Evolutionary conservation across 495 filamentous ascomycete species (phyloP).

Genomic region (Aspergillus heteromorphus): DNA sequence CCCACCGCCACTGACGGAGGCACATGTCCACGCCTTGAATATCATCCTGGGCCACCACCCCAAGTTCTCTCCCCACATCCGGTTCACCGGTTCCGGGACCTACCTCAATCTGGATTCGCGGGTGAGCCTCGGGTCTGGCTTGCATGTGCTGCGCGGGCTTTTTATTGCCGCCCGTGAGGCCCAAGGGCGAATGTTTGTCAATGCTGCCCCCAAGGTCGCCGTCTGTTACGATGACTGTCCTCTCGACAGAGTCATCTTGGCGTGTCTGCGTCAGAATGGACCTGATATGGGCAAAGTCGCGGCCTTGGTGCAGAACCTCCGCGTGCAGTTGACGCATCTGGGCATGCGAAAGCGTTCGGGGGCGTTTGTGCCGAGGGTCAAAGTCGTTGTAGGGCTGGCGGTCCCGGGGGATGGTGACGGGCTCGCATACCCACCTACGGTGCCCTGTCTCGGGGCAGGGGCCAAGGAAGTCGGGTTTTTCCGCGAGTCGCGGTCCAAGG

Average conservation of each 20-base stretch:
- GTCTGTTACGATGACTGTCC: slow-evolving; percentile 4
- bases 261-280: not conserved
- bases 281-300: not conserved
- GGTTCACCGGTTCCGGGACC: slow-evolving; percentile 31
- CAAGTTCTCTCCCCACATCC: slow-evolving; percentile 24
- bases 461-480: not conserved
- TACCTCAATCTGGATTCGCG: slow-evolving; percentile 15
- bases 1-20: not conserved
- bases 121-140: slow-evolving; percentile 28
- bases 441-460: not conserved
- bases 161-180: slow-evolving; percentile 62
- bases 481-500: not conserved
- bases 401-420: not conserved
- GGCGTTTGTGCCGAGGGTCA: not conserved
- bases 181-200: not conserved
- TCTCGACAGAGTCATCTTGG: slow-evolving; percentile 4
- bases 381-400: not conserved
- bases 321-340: not conserved
- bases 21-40: slow-evolving; percentile 41
- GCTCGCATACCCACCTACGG: not conserved
- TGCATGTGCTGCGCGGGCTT: slow-evolving; percentile 56
- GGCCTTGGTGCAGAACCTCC: not conserved
- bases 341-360: not conserved
- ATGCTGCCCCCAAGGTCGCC: not conserved
- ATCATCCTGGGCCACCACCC: slow-evolving; percentile 42